Evolutionary conservation across 2,329 filamentous ascomycete genomes (phyloP).

Genomic region (Tolypocladium album): DNA sequence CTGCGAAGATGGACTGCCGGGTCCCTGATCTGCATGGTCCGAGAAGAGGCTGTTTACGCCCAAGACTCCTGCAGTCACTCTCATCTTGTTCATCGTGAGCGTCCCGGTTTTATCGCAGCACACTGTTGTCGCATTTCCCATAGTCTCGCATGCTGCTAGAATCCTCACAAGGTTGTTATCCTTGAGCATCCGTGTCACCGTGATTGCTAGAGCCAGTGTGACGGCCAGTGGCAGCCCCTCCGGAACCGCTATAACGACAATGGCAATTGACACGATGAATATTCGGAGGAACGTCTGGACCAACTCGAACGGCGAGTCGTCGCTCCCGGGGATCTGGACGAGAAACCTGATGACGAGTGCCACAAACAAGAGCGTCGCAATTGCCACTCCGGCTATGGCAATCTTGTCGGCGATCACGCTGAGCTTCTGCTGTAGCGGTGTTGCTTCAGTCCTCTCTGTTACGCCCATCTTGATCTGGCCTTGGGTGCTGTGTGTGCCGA

Average conservation of each 20-base stretch:
- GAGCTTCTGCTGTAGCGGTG: slow-evolving; percentile 45
- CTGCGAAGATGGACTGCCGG: slow-evolving; percentile 6
- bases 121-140: slow-evolving; percentile 63
- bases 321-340: slow-evolving; percentile 44
- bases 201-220: slow-evolving; percentile 57
- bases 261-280: slow-evolving; percentile 54
- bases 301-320: slow-evolving; percentile 42
- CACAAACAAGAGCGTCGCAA: slow-evolving; percentile 63
- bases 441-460: slow-evolving; percentile 38
- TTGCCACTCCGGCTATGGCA: slow-evolving; percentile 43
- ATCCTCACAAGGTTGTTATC: slow-evolving; percentile 61
- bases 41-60: neutral
- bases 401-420: slow-evolving; percentile 22
- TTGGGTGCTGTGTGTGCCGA: slow-evolving; percentile 43
- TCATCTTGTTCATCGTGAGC: slow-evolving; percentile 7
- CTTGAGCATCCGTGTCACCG: slow-evolving; percentile 57
- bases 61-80: neutral
- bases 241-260: slow-evolving; percentile 57
- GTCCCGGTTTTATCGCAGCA: slow-evolving; percentile 53
- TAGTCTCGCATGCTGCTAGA: slow-evolving; percentile 59
- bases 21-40: neutral
- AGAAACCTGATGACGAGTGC: slow-evolving; percentile 72
- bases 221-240: slow-evolving; percentile 58
- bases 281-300: slow-evolving; percentile 47
- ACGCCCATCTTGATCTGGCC: slow-evolving; percentile 41